Evolutionary conservation across 805 yeast species (phyloP), one percentile per base, ranked within the genome.

Genomic region (Yarrowia porcina): DNA sequence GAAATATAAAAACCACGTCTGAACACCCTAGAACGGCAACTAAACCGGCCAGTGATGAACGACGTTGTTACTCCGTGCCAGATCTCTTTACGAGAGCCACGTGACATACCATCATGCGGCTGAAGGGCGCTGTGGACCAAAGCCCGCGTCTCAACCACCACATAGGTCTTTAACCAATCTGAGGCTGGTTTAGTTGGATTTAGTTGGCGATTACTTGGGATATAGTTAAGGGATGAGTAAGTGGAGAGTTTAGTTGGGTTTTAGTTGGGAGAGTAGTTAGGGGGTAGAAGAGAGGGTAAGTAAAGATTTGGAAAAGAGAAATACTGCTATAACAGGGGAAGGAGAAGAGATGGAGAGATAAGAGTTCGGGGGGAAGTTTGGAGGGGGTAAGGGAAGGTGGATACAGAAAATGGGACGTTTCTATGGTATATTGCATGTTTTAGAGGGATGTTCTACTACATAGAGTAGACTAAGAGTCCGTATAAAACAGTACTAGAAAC

Each of bases 101-200:
- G 41, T 49, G 57, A 49, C 57, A 49, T 49, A 49, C 57, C 57
- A 49, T 49, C 57, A 49, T 13, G 41, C n/a, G 57, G 17, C 57
- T 49, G 57, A 35, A 49, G 61, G 61, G 61, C 61, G 61, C 61
- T 54, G 61, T 54, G 61, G 61, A 54, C 18, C 36, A 54, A 28
- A 18, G 1, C 61, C 61, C 35, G 47, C 47, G 47, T 54, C 47
- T 54, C 36, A 36, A 38, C 61, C 61, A 54, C 61, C 57, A 35
- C 39, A 33, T 23, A 41, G 57, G 57, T 49, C 57, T 49, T 33
- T 49, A n/a, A 8, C 12, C 12, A 32, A 47, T 49, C 57, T 35
- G 57, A 49, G 57, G 41, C 57, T 49, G 57, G 57, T 49, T 49
- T 49, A 49, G 57, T 49, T 49, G 41, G 15, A 2, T 2, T 2